These are phyloP conservation scores for Rhynchospora tenuis DNA, from an alignment of 176 grass and related monocot species.

Conservation along the genomic window DNA sequence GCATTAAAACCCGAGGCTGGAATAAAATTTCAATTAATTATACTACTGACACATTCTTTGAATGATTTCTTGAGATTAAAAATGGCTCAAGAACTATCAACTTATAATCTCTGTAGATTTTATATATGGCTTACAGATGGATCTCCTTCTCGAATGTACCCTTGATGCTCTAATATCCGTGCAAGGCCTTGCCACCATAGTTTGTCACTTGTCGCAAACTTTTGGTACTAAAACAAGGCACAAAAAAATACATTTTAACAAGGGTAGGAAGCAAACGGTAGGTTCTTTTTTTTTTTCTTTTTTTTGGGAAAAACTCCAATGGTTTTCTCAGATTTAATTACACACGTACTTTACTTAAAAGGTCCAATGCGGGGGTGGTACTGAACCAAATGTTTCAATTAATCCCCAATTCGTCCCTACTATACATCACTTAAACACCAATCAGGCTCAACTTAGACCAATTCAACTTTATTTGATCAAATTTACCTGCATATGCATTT, in stretches of 20 bases:
- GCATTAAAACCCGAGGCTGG: constrained; percentile 60
- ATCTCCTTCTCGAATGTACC: constrained; percentile 77
- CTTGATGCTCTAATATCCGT: constrained; percentile 48
- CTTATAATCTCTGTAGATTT: background rate
- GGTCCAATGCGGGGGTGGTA: background rate
- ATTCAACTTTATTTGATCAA: background rate
- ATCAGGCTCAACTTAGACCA: background rate
- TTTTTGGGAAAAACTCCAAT: background rate
- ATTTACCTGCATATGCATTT: background rate
- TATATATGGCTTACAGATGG: constrained; percentile 46
- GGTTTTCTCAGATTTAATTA: background rate
- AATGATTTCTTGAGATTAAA: background rate
- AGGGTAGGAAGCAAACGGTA: background rate
- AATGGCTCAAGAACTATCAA: constrained; percentile 10
- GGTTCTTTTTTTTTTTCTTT: background rate
- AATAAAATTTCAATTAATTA: constrained; percentile 15
- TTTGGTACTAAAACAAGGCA: constrained; percentile 41
- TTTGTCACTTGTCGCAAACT: constrained; percentile 52
- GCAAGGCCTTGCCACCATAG: constrained; percentile 89
- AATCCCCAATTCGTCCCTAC: background rate
- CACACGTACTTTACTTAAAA: background rate
- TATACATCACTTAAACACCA: background rate
- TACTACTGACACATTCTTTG: background rate
- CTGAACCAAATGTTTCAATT: background rate
- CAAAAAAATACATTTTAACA: background rate